Evolutionary conservation across 176 grass and related monocot genomes (phyloP).

Genomic region (Aegilops speltoides): DNA sequence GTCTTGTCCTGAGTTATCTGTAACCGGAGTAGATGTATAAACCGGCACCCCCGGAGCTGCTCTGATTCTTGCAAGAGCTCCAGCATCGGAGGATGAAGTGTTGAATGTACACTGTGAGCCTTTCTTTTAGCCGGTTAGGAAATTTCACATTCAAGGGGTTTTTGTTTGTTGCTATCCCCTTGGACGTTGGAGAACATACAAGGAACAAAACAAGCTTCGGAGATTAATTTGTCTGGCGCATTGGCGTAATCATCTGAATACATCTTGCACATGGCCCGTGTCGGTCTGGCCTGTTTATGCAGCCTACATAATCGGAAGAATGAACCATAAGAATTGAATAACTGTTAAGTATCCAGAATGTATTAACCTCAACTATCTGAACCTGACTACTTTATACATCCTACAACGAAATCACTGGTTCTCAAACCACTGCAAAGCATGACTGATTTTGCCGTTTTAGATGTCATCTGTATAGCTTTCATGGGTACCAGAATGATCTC

Average conservation of each 20-base stretch:
- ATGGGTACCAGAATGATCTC: no score
- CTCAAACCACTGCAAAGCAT: not conserved
- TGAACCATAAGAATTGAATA: not conserved
- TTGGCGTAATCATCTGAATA: slow-evolving; percentile 11
- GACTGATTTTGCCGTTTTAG: no score
- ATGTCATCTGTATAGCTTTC: no score
- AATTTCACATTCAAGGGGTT: slow-evolving; percentile 29
- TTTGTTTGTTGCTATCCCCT: slow-evolving; percentile 31
- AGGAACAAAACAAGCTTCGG: not conserved
- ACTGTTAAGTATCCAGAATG: no score
- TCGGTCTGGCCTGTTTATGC: not conserved
- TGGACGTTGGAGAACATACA: slow-evolving; percentile 8
- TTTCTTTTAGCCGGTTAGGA: slow-evolving; percentile 22
- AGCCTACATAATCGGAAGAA: not conserved
- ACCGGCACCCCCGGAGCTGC: not conserved
- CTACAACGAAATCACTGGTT: not conserved
- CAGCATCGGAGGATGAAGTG: not conserved
- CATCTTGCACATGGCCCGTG: not conserved
- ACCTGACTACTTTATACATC: not conserved
- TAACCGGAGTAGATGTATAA: slow-evolving; percentile 5
- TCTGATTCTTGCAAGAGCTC: not conserved
- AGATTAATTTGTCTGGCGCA: not conserved
- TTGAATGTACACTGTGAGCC: not conserved
- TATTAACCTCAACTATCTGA: no score
- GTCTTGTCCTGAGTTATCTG: slow-evolving; percentile 5